Evolutionary conservation across 2,329 filamentous ascomycete genomes (phyloP).

Genomic region (Zymoseptoria pseudotritici): DNA sequence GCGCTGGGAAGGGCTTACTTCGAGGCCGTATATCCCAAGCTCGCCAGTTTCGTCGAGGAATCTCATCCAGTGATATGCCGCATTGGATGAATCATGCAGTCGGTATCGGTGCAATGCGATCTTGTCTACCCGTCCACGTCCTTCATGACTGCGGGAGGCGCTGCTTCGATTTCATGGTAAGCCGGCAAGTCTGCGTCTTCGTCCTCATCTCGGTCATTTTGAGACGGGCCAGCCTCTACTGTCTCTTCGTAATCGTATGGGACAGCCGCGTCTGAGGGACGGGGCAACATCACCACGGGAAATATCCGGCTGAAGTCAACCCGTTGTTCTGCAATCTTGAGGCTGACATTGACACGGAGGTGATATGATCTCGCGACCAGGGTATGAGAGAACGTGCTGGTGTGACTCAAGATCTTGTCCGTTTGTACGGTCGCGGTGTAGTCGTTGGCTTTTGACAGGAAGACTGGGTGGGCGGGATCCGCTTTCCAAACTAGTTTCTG

Average conservation of each 20-base stretch:
- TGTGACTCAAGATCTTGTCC: constrained; percentile 1
- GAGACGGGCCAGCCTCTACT: background rate
- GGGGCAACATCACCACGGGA: constrained; percentile 9
- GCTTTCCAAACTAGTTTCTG: constrained; percentile 7
- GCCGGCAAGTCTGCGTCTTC: background rate
- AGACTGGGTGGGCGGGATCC: background rate
- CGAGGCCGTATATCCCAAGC: background rate
- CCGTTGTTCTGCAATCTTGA: constrained; percentile 11
- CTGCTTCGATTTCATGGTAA: background rate
- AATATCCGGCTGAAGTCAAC: constrained; percentile 9
- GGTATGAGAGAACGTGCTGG: constrained; percentile 13
- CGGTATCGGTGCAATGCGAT: background rate
- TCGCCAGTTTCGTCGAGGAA: background rate
- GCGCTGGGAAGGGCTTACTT: background rate
- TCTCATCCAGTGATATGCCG: background rate
- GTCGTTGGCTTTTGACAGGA: constrained; percentile 11
- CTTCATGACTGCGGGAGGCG: background rate
- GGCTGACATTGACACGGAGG: constrained; percentile 7
- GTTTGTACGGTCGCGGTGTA: constrained; percentile 6
- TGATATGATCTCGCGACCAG: constrained; percentile 12
- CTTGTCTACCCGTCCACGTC: background rate
- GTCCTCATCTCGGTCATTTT: background rate
- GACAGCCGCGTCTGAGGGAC: constrained; percentile 3
- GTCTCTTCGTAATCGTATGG: background rate
- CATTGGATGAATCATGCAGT: background rate